Evolutionary conservation across 2,329 filamentous ascomycete species (phyloP), one percentile per base, ranked within the genome.

Genomic region (Truncatella angustata): DNA sequence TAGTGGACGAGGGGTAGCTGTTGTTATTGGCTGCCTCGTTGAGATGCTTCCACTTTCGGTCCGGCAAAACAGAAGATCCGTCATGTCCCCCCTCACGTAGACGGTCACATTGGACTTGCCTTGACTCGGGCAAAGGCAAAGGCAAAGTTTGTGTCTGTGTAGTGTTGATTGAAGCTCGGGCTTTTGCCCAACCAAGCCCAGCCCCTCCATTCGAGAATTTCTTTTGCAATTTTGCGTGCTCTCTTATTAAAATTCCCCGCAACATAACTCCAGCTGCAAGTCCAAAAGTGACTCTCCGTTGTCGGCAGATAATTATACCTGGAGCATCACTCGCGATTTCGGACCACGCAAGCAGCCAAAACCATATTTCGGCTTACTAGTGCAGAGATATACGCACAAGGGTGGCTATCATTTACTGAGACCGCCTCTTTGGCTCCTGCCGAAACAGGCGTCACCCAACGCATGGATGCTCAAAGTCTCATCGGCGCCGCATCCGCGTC

Each of bases 401-500:
- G 16, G 16, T 23, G 14, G 21, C 34, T 37, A 14, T 24, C 18
- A 18, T 42, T 30, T 16, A 35, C 21, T 24, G 40, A 14, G 12
- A 24, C 40, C 21, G 51, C 58, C 55, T 48, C 50, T 36, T 52
- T 51, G 40, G 47, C 59, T 63, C 60, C 59, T 60, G 54, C 57
- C 54, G 54, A 57, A 59, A n/a, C 50, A 43, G 26, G 56, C 48
- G 49, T 16, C 37, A 55, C 56, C 53, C 54, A 60, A 28, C 43
- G 71, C 67, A 79, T 79, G 76, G 76, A 79, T 70, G 73, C 72
- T 63, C 70, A 75, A 62, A 70, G 71, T 59, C 60, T 69, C 56
- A 67, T 72, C 67, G 70, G 71, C 63, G 70, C 70, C 61, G 70
- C 71, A 66, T 75, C 73, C 66, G 74, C 72, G 59, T 76, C 76